These are phyloP conservation scores for Aureobasidium sp. DNA, from an alignment of 2,329 filamentous ascomycete species.

Conservation along the genomic window DNA sequence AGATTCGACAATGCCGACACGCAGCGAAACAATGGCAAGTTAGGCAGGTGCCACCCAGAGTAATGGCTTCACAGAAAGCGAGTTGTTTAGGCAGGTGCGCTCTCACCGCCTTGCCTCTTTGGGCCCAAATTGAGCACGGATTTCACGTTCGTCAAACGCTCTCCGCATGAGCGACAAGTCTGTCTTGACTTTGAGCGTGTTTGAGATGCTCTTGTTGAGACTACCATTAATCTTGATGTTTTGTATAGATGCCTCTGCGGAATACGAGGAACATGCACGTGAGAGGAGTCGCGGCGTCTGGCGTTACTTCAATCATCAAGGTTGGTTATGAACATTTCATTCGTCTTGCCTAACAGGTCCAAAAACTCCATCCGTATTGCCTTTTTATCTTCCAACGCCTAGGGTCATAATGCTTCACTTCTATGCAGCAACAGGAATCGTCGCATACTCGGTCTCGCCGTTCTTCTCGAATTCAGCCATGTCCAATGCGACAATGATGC, in stretches of 20 bases:
- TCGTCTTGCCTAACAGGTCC: slow-evolving; percentile 1
- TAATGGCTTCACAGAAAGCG: neutral
- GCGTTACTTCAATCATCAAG: neutral
- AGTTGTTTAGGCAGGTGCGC: slow-evolving; percentile 8
- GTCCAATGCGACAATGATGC: slow-evolving; percentile 88
- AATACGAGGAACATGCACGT: neutral
- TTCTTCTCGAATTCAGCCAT: slow-evolving; percentile 97
- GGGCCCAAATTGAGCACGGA: slow-evolving; percentile 5
- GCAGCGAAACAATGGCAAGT: neutral
- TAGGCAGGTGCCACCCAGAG: neutral
- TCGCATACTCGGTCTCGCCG: slow-evolving; percentile 82
- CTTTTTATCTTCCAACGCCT: slow-evolving; percentile 8
- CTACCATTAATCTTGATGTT: neutral
- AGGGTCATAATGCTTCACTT: slow-evolving; percentile 33
- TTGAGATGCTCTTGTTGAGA: neutral
- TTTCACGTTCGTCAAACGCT: neutral
- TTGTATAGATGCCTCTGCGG: neutral
- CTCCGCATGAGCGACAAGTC: neutral
- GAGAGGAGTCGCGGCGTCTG: neutral
- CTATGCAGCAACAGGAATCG: slow-evolving; percentile 55
- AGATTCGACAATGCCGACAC: neutral
- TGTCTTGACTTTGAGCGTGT: neutral
- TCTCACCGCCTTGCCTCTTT: slow-evolving; percentile 6
- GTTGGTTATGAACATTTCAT: slow-evolving; percentile 2
- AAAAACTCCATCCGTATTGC: slow-evolving; percentile 5